phyloP scores from a whole-genome alignment of 257 asterid species.

The Penstemon newberryi region DNA sequence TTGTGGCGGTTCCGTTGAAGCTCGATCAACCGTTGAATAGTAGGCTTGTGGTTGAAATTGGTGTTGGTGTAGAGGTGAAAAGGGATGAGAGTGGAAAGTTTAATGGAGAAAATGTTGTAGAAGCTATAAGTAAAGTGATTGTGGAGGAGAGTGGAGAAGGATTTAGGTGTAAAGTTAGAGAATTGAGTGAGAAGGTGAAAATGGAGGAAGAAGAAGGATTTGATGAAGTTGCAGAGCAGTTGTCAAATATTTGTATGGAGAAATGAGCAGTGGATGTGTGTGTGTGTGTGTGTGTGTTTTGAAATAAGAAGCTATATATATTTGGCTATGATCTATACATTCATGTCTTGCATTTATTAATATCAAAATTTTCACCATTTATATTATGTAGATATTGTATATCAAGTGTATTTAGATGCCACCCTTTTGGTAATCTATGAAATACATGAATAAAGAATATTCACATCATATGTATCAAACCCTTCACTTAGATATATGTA shows the following conservation, averaged over 20 bases:
- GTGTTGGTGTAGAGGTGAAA: constrained; percentile 33
- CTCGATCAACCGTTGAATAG: constrained; percentile 39
- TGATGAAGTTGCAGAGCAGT: constrained; percentile 19
- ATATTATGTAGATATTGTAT: too few relatives aligned
- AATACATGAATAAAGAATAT: too few relatives aligned
- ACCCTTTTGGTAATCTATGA: too few relatives aligned
- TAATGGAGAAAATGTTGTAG: constrained; percentile 31
- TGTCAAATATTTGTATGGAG: constrained; percentile 25
- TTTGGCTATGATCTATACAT: too few relatives aligned
- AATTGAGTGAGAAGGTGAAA: constrained; percentile 31
- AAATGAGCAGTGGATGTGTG: background rate
- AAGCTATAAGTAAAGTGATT: constrained; percentile 30
- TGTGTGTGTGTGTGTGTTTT: too few relatives aligned
- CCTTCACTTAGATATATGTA: too few relatives aligned
- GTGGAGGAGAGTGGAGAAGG: constrained; percentile 26
- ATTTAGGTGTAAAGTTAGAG: constrained; percentile 26
- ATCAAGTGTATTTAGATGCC: too few relatives aligned
- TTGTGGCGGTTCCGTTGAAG: constrained; percentile 39
- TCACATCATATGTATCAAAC: too few relatives aligned
- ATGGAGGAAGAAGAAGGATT: constrained; percentile 30
- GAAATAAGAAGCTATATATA: too few relatives aligned
- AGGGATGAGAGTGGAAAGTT: constrained; percentile 29
- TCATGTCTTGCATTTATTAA: too few relatives aligned
- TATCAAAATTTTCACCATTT: too few relatives aligned
- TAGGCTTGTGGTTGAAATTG: constrained; percentile 31